Conservation (phyloP, 768 basidiomycete genomes). For the Candolleomyces eurysporus region DNA sequence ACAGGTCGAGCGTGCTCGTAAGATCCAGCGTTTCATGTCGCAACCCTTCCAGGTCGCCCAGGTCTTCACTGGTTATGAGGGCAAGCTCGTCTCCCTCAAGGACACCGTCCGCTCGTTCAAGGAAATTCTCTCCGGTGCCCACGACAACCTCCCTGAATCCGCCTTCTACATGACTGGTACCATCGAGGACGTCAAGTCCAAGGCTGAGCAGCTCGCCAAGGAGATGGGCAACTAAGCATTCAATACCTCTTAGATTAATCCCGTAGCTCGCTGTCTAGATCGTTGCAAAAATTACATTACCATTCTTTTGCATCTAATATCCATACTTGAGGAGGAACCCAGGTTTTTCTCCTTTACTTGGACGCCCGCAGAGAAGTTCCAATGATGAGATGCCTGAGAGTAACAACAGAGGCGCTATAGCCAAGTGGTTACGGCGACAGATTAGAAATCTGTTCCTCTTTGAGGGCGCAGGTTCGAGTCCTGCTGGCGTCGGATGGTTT, state of each 20-base stretch:
- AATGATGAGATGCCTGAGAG: too few species aligned
- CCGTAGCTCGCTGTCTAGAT: conserved; percentile 13
- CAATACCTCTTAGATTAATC: conserved; percentile 7
- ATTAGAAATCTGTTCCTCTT: conserved; percentile 73
- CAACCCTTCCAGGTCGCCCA: conserved; percentile 99
- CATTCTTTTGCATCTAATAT: conserved; percentile 48
- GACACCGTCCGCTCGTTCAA: conserved; percentile 96
- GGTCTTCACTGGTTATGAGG: conserved; percentile 99
- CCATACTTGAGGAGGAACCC: conserved; percentile 48
- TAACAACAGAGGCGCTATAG: conserved; percentile 54
- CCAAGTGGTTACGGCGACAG: conserved; percentile 81
- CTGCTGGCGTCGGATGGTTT: conserved; percentile 50
- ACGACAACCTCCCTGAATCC: too few species aligned
- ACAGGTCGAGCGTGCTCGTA: conserved; percentile 94
- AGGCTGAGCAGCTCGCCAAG: conserved; percentile 97
- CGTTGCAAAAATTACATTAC: conserved; percentile 11
- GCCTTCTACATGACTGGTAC: conserved; percentile 58
- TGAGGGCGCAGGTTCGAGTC: conserved; percentile 63
- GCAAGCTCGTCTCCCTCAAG: conserved; percentile 94
- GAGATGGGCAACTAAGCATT: conserved; percentile 66
- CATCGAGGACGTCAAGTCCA: conserved; percentile 94
- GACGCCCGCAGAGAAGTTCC: too few species aligned
- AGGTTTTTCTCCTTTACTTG: conserved; percentile 19
- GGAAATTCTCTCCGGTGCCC: conserved; percentile 84
- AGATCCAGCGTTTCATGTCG: conserved; percentile 99